A percentile compares a stretch with the other conserved stretches of the same genome.
phyloP scores from a whole-genome alignment of 768 basidiomycete species.

The Lactarius evosmus region DNA sequence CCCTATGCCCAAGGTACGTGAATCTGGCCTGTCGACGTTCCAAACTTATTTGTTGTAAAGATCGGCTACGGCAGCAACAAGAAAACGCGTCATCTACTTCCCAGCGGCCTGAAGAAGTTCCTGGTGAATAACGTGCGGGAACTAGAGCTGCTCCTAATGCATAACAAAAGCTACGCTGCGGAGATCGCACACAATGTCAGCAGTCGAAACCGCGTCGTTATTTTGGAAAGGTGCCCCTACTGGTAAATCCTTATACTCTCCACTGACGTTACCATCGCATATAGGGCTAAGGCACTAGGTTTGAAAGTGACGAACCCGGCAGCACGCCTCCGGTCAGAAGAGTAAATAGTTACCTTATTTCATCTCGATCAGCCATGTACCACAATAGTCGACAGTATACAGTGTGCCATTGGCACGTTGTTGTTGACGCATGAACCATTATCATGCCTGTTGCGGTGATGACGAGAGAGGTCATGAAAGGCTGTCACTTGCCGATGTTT shows the following conservation, averaged over 20 bases:
- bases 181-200: slow-evolving; percentile 96
- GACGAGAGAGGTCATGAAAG: background rate
- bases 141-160: slow-evolving; percentile 94
- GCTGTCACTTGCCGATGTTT: background rate
- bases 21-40: background rate
- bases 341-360: slow-evolving; percentile 53
- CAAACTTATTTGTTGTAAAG: slow-evolving; percentile 35
- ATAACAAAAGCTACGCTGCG: slow-evolving; percentile 94
- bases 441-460: background rate
- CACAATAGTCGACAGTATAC: slow-evolving; percentile 38
- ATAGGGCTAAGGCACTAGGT: slow-evolving; percentile 77
- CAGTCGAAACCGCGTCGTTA: slow-evolving; percentile 89
- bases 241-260: background rate
- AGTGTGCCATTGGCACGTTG: slow-evolving; percentile 5
- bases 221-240: slow-evolving; percentile 73
- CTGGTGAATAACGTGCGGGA: slow-evolving; percentile 92
- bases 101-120: slow-evolving; percentile 95
- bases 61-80: slow-evolving; percentile 91
- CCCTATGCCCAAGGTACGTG: slow-evolving; percentile 88
- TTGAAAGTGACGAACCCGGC: slow-evolving; percentile 94
- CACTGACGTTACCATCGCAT: slow-evolving; percentile 10
- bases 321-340: slow-evolving; percentile 93
- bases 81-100: slow-evolving; percentile 94
- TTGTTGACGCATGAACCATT: background rate
- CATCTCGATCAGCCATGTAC: slow-evolving; percentile 49